Conservation (phyloP, 2,329 filamentous ascomycete genomes). For the Leptographium galeiforme region DNA sequence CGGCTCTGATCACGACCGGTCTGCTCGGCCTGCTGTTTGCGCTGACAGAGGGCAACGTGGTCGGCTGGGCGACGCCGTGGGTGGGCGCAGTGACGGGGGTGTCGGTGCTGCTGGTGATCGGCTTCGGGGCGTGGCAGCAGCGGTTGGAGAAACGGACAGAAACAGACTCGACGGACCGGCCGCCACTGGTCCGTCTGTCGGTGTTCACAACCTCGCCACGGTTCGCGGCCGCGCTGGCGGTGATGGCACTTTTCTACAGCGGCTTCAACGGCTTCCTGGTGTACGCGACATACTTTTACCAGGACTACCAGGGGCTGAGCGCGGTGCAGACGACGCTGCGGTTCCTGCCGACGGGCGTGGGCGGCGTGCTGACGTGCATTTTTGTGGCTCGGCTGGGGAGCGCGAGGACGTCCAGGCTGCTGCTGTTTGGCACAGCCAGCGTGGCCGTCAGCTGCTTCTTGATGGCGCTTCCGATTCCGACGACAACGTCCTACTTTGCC, state of each 20-base stretch:
- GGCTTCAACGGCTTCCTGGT: slow-evolving; percentile 56
- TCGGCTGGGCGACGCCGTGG: slow-evolving; percentile 53
- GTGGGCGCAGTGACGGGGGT: slow-evolving; percentile 45
- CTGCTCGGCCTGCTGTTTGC: slow-evolving; percentile 52
- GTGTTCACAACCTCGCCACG: slow-evolving; percentile 33
- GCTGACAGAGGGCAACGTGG: slow-evolving; percentile 55
- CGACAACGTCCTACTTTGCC: slow-evolving; percentile 50
- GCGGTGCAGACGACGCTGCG: slow-evolving; percentile 55
- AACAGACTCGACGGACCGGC: slow-evolving; percentile 17
- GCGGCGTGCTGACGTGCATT: slow-evolving; percentile 43
- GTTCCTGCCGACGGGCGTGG: slow-evolving; percentile 52
- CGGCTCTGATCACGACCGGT: slow-evolving; percentile 45
- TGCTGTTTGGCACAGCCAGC: slow-evolving; percentile 42
- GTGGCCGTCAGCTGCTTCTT: slow-evolving; percentile 37
- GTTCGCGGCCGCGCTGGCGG: slow-evolving; percentile 49
- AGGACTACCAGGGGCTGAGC: slow-evolving; percentile 48
- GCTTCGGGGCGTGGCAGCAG: slow-evolving; percentile 49
- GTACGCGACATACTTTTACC: slow-evolving; percentile 57
- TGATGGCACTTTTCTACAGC: slow-evolving; percentile 54
- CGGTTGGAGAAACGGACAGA: slow-evolving; percentile 38
- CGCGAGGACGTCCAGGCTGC: slow-evolving; percentile 42
- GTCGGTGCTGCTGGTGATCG: slow-evolving; percentile 38
- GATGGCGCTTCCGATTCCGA: slow-evolving; percentile 48
- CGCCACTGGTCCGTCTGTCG: slow-evolving; percentile 53
- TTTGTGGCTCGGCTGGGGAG: slow-evolving; percentile 42